Evolutionary conservation across 164 flowering plant genomes (phyloP), one percentile per base, ranked within the genome.

Genomic region (Liquidambar formosana): DNA sequence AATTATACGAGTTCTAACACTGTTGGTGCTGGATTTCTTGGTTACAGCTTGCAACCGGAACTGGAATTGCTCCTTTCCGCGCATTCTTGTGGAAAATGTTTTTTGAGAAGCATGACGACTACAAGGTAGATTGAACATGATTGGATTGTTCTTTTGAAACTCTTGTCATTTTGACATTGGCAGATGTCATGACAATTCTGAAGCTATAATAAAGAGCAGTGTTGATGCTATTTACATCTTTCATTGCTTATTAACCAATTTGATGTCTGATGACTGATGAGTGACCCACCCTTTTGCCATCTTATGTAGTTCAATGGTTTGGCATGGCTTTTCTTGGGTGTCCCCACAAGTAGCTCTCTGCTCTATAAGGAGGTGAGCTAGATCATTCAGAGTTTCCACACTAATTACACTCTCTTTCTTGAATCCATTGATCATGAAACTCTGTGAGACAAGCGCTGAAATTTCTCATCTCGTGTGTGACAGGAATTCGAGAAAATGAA

Each of bases 291-390:
- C 18, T 69, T n/a, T 51, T 64, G 28, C 6, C 45, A 27, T 69
- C 10, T 16, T 51, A 5, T 83, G 79, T 72, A 93, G 99, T 95
- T 89, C 86, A 93, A 95, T 64, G 99, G 99, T 64, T 77, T 95
- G 84, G 97, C 94, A 14, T 95, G 99, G 97, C 97, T 95, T 58
- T 95, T 95, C 89, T 84, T 95, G 90, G 99, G 97, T 69, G 99
- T 93, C 54, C 97, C 99, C 2, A 95, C 99, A 43, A 84, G 99
- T 67, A 91, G 97, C 81, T 93, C 99, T 38, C 76, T 95, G 74
- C 89, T 95, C 13, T 95, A 95, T 84, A 93, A 90, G 79, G 99
- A 93, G 88, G 99, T 91, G 58, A 81, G 72, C n/a, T 44, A 6
- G 13, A n/a, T n/a, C n/a, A n/a, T n/a, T n/a, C n/a, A n/a, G n/a